phyloP scores from a whole-genome alignment of 1,284 basidiomycete species.

The Phellinidium pouzarii region DNA sequence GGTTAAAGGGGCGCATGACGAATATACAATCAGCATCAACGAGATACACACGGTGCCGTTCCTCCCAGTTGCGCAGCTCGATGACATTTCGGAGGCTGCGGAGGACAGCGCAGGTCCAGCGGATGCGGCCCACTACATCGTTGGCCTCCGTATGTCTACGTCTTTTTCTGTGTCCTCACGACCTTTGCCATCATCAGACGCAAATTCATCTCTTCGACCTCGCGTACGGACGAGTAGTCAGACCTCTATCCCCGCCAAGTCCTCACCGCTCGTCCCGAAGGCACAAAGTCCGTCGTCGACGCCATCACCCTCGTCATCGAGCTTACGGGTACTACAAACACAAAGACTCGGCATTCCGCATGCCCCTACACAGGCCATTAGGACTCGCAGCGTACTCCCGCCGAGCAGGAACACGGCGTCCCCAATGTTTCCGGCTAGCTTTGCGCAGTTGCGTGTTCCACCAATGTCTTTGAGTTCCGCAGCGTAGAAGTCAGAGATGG shows the following conservation, averaged over 20 bases:
- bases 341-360: background rate
- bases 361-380: background rate
- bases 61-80: background rate
- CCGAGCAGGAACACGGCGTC: background rate
- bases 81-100: constrained; percentile 4
- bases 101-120: background rate
- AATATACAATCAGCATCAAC: constrained; percentile 2
- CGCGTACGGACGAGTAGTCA: constrained; percentile 6
- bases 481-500: background rate
- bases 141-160: constrained; percentile 15
- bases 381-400: background rate
- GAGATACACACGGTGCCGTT: constrained; percentile 5
- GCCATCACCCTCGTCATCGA: too few relatives aligned
- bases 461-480: constrained; percentile 1
- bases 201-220: background rate
- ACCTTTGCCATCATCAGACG: background rate
- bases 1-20: background rate
- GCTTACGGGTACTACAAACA: too few relatives aligned
- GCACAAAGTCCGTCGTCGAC: background rate
- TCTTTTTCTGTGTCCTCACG: background rate
- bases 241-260: constrained; percentile 5
- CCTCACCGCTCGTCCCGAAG: constrained; percentile 15
- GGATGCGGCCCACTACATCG: background rate
- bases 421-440: constrained; percentile 12
- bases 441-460: constrained; percentile 9